A percentile compares a stretch with the other conserved stretches of the same genome.
phyloP scores from a whole-genome alignment of 2,329 filamentous ascomycete species.

The Monosporascus sp. region DNA sequence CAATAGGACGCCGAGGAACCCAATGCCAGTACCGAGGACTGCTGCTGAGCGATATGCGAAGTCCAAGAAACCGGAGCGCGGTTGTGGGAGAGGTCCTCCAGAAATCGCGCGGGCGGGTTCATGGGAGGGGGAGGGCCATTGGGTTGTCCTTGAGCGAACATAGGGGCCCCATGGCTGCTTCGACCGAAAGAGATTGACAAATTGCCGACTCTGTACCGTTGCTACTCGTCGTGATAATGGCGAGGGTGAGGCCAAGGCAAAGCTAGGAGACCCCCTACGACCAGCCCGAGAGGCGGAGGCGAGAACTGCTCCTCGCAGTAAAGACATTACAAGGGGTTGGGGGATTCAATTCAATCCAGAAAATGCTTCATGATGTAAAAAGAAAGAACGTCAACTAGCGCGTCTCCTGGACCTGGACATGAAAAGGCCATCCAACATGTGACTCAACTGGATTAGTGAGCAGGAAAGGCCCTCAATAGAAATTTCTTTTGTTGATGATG shows the following conservation, averaged over 20 bases:
- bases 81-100: constrained; percentile 46
- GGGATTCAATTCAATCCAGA: not conserved
- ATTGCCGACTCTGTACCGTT: constrained; percentile 10
- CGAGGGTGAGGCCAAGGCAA: constrained; percentile 2
- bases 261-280: constrained; percentile 13
- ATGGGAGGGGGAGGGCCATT: constrained; percentile 17
- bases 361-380: not conserved
- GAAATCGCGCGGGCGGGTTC: constrained; percentile 39
- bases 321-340: constrained; percentile 10
- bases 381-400: not conserved
- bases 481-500: not conserved
- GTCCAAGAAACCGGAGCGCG: constrained; percentile 43
- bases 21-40: constrained; percentile 68
- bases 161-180: constrained; percentile 5
- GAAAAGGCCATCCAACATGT: no score
- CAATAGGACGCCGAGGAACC: constrained; percentile 63
- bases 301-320: constrained; percentile 18
- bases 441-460: not conserved
- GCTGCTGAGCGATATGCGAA: constrained; percentile 67
- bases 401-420: not conserved
- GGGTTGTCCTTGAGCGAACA: constrained; percentile 5
- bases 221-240: constrained; percentile 5
- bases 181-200: constrained; percentile 13
- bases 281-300: constrained; percentile 15
- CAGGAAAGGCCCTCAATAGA: not conserved